Conservation (phyloP, 768 basidiomycete species). For the Amanita subjunquillea region DNA sequence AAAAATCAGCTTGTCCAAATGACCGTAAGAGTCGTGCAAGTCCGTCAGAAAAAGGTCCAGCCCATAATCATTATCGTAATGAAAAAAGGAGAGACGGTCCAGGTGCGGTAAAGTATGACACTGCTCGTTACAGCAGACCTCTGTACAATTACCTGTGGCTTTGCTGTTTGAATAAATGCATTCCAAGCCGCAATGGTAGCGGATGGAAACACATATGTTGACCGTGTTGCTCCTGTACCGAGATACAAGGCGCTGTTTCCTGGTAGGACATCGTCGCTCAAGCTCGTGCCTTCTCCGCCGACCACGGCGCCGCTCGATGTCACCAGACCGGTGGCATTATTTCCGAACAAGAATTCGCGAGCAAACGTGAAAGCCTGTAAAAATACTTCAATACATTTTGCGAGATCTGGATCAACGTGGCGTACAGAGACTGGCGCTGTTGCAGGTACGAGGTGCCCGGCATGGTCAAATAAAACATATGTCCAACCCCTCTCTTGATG, state of each 20-base stretch:
- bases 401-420: not conserved
- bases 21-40: not conserved
- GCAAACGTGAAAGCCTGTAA: slow-evolving; percentile 48
- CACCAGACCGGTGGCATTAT: slow-evolving; percentile 50
- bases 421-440: slow-evolving; percentile 27
- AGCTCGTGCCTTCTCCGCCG: slow-evolving; percentile 38
- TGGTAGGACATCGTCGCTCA: slow-evolving; percentile 37
- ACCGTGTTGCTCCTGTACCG: slow-evolving; percentile 37
- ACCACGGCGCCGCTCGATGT: slow-evolving; percentile 23
- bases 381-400: not conserved
- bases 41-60: slow-evolving; percentile 4
- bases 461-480: slow-evolving; percentile 30
- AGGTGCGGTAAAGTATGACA: not conserved
- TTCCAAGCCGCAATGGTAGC: slow-evolving; percentile 50
- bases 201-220: slow-evolving; percentile 43
- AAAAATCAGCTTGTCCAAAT: not conserved
- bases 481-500: slow-evolving; percentile 70
- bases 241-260: slow-evolving; percentile 49
- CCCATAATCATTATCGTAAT: not conserved
- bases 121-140: not conserved
- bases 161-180: slow-evolving; percentile 31
- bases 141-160: slow-evolving; percentile 4
- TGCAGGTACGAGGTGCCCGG: slow-evolving; percentile 31
- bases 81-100: not conserved
- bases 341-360: slow-evolving; percentile 60